A percentile compares a stretch with the other conserved stretches of the same genome.
Evolutionary conservation across 2,329 filamentous ascomycete species (phyloP).

Genomic region (Aureobasidium mangrovei): DNA sequence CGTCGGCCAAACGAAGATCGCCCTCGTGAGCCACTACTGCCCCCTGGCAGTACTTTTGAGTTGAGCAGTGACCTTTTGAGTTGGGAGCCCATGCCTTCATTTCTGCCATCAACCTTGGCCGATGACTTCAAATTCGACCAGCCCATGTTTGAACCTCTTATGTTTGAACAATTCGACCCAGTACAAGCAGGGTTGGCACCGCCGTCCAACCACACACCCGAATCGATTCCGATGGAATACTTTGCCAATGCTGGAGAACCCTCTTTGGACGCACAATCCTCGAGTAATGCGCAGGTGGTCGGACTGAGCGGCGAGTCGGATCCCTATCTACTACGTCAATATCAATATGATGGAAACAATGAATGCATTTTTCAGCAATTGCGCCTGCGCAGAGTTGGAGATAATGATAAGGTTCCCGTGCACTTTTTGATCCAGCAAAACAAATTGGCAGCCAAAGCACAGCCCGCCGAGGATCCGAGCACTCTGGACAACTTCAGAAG

Average conservation of each 20-base stretch:
- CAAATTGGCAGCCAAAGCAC: conserved; percentile 27
- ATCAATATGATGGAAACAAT: conserved; percentile 27
- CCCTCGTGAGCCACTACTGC: conserved; percentile 1
- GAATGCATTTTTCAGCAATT: conserved; percentile 26
- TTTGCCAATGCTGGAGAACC: conserved; percentile 23
- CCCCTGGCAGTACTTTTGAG: conserved; percentile 11
- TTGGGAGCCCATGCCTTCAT: conserved; percentile 12
- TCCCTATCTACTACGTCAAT: conserved; percentile 26
- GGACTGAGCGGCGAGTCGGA: conserved; percentile 27
- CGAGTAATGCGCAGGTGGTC: conserved; percentile 26
- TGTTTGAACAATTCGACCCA: conserved; percentile 14
- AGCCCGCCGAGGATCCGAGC: conserved; percentile 24
- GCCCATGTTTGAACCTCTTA: conserved; percentile 6
- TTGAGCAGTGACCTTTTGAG: conserved; percentile 12
- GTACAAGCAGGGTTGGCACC: conserved; percentile 10
- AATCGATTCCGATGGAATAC: conserved; percentile 5
- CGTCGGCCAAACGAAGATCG: conserved; percentile 25
- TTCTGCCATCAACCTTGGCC: conserved; percentile 4
- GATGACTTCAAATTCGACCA: conserved; percentile 6
- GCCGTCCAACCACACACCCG: background rate
- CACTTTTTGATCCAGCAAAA: conserved; percentile 31
- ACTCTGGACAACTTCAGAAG: conserved; percentile 22
- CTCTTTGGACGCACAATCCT: conserved; percentile 25
- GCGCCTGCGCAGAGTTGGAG: conserved; percentile 22
- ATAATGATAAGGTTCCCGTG: conserved; percentile 21